Percentiles rank a stretch among this genome's conserved stretches.
phyloP scores from a whole-genome alignment of 2,329 filamentous ascomycete genomes.

The Monosporascus ibericus region DNA sequence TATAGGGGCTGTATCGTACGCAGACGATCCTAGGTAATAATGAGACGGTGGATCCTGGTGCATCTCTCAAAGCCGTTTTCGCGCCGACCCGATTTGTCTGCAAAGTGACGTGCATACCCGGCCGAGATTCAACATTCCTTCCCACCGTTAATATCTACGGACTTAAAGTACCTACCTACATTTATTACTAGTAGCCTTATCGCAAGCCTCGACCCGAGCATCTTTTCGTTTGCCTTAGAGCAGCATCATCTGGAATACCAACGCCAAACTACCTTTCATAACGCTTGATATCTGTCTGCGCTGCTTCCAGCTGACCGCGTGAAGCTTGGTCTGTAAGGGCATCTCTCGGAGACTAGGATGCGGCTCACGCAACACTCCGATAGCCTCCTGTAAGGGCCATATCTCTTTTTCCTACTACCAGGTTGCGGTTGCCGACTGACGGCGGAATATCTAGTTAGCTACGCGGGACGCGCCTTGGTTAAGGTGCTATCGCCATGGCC shows the following conservation, averaged over 20 bases:
- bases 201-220: background rate
- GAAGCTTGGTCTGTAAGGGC: background rate
- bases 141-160: background rate
- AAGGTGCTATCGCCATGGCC: constrained; percentile 45
- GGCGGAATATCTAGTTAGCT: constrained; percentile 9
- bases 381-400: background rate
- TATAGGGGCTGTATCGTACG: too few relatives aligned
- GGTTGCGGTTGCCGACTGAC: background rate
- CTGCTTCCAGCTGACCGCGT: background rate
- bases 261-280: too few relatives aligned
- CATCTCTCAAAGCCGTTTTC: background rate
- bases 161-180: background rate
- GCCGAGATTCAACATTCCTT: background rate
- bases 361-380: background rate
- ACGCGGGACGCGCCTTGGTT: constrained; percentile 21
- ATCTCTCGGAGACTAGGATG: background rate
- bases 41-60: background rate
- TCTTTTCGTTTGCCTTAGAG: background rate
- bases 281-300: too few relatives aligned
- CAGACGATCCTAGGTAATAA: background rate
- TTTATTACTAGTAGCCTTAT: background rate
- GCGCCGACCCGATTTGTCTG: background rate
- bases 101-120: background rate
- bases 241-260: too few relatives aligned
- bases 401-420: background rate